phyloP scores from a whole-genome alignment of 352 stramenopile species.

The Pseudoperonospora humuli region DNA sequence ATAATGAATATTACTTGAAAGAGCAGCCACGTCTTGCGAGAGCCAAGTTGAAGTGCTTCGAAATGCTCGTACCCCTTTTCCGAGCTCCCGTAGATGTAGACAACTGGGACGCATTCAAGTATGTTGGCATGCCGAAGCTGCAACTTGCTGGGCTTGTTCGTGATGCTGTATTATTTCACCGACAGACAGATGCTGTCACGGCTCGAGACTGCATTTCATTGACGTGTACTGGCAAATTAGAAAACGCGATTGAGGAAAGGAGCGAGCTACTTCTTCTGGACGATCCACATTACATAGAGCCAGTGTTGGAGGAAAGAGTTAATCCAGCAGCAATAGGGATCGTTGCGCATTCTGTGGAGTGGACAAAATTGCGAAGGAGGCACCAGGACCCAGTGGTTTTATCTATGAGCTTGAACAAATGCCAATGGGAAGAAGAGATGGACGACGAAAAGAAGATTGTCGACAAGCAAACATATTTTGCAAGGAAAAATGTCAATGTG shows the following conservation, averaged over 20 bases:
- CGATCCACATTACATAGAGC: background rate
- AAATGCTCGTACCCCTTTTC: constrained; percentile 36
- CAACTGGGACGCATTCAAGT: constrained; percentile 40
- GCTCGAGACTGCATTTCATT: constrained; percentile 25
- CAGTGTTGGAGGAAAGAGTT: too few relatives aligned
- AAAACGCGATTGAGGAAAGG: background rate
- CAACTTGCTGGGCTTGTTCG: constrained; percentile 36
- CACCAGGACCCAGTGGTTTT: constrained; percentile 23
- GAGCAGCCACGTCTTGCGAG: constrained; percentile 20
- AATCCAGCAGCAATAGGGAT: background rate
- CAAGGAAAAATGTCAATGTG: constrained; percentile 8
- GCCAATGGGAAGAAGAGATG: constrained; percentile 2
- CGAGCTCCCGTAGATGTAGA: constrained; percentile 26
- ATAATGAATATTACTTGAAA: too few relatives aligned
- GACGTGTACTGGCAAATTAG: background rate
- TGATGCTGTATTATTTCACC: constrained; percentile 29
- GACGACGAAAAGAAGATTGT: background rate
- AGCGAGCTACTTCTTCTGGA: constrained; percentile 12
- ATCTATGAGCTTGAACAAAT: constrained; percentile 19
- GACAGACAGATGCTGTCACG: background rate
- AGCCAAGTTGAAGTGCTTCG: constrained; percentile 40
- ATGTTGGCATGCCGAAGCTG: constrained; percentile 27
- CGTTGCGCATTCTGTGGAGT: constrained; percentile 18
- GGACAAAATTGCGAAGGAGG: background rate
- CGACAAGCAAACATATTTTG: background rate